Base-by-base conservation (phyloP, 768 basidiomycete genomes). In the Solioccasus polychromus region DNA sequence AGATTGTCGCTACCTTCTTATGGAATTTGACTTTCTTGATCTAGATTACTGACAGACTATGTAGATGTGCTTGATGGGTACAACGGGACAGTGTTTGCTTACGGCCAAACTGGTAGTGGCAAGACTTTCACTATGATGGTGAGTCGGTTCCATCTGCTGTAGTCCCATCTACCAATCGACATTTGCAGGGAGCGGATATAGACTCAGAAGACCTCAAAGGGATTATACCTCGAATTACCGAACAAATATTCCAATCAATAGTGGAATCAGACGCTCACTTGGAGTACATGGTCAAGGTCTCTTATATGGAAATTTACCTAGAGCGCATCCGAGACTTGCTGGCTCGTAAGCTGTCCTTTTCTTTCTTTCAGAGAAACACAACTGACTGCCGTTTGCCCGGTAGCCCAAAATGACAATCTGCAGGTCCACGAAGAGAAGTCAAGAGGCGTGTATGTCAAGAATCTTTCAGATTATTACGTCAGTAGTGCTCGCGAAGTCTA, bases 121-220 rank as follows among this genome's bases (percentile, higher is more conserved):
- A 99, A 99, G 71, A 93, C 91, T 1, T 95, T 93, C 68, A 94
- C 96, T 18, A 98, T 98, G 96, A 98, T 98, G 95, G 96, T 85
- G 53, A 49, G 75, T 46, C 9, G 17, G 42, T 35, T 35, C 42
- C 30, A n/a, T 23, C 18, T 39, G 18, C 25, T 39, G 25, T 39
- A 6, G 9, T 41, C 61, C 14, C 25, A n/a, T 47, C 25, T 36
- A 24, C 49, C 51, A 30, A 55, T 43, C 20, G 17, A 30, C 35
- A 35, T 14, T 22, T 26, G 32, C 58, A 98, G 95, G 96, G 96
- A 28, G 91, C 95, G 29, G 92, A 97, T 68, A 98, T 99, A 68
- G 95, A 97, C 68, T 84, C 85, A 30, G 77, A 82, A n/a, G 88
- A 94, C 19, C 73, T 95, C 50, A 92, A 88, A 71, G 96, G 96